phyloP scores from a whole-genome alignment of 2,329 filamentous ascomycete genomes.

The Claviceps purpurea region DNA sequence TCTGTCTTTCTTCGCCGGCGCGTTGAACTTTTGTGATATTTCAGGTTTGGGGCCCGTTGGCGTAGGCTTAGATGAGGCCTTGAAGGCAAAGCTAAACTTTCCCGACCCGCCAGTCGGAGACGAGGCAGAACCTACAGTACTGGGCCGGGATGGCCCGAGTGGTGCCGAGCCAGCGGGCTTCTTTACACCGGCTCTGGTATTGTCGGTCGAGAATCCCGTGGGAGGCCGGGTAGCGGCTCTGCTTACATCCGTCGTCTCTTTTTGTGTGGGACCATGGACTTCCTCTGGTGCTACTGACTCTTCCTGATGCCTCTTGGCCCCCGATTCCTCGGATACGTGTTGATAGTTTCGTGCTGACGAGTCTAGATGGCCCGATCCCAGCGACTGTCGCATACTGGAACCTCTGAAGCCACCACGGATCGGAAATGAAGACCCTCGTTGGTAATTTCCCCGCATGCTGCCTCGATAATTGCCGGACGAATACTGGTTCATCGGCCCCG shows the following conservation, averaged over 20 bases:
- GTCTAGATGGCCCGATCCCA: conserved; percentile 37
- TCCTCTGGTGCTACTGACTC: conserved; percentile 1
- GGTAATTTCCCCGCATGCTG: conserved; percentile 15
- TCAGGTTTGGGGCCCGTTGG: conserved; percentile 48
- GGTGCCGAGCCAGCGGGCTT: conserved; percentile 3
- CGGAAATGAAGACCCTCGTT: conserved; percentile 45
- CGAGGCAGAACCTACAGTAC: conserved; percentile 32
- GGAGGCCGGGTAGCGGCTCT: neutral
- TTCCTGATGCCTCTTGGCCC: conserved; percentile 9
- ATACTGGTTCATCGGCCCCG: conserved; percentile 42
- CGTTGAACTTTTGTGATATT: conserved; percentile 56
- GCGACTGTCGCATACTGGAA: conserved; percentile 51
- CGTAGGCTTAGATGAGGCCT: conserved; percentile 50
- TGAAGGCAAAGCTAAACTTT: conserved; percentile 91
- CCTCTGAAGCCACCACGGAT: conserved; percentile 42
- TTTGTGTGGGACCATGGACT: neutral
- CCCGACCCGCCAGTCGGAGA: conserved; percentile 33
- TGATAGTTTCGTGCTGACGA: conserved; percentile 9
- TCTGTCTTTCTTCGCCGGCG: conserved; percentile 33
- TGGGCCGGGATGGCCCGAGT: neutral
- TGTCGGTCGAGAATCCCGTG: neutral
- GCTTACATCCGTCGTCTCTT: neutral
- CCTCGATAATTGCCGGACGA: conserved; percentile 30
- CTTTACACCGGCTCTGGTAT: conserved; percentile 1
- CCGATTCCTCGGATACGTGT: conserved; percentile 7